Base-by-base conservation (phyloP, 176 grass and related monocot species). In the Lolium multiflorum region DNA sequence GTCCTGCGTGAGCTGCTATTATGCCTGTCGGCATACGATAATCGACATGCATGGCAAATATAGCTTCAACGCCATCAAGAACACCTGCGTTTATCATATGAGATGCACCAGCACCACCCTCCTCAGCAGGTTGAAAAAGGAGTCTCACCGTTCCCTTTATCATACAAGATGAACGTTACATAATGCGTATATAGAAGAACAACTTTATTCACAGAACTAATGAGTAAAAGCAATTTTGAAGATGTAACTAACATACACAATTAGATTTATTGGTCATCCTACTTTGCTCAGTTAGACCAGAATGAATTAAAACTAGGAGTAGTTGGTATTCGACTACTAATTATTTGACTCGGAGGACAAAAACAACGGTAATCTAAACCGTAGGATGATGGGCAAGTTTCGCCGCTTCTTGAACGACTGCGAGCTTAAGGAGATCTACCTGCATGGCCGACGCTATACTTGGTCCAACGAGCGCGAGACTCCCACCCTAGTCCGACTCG, bases 41-140 rank as follows among this genome's bases (percentile, higher is more conserved):
- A 37, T 96, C 79, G 46, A 98, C 63, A 88, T 98, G 96, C 93
- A 98, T 94, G 16, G 48, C 88, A 73, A 98, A 98, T 58, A 96
- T 96, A 64, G 93, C 91, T 89, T 92, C 62, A 4, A 92, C 80
- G 31, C 86, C 88, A 88, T 92, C 79, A 14, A 98, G 74, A 80
- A 81, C 93, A 71, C 96, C 92, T 66, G 88, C 90, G 88, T 92
- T 87, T 86, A 96, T 92, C 96, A 98, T 92, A 85, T 96, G 87
- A 80, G 79, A 85, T 44, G 96, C 96, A 57, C 96, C 93, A 13
- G 96, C 96, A 89, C 92, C 96, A 78, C 93, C 92, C 68, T 98
- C 96, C 76, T 98, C 93, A 16, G 96, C 96, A 82, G 96, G 96
- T 86, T 98, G 96, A 80, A 98, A 98, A 91, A 98, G 68, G 26